These are phyloP conservation scores for Sclerotiophoma versabilis DNA, from an alignment of 2,329 filamentous ascomycete species.

Conservation along the genomic window DNA sequence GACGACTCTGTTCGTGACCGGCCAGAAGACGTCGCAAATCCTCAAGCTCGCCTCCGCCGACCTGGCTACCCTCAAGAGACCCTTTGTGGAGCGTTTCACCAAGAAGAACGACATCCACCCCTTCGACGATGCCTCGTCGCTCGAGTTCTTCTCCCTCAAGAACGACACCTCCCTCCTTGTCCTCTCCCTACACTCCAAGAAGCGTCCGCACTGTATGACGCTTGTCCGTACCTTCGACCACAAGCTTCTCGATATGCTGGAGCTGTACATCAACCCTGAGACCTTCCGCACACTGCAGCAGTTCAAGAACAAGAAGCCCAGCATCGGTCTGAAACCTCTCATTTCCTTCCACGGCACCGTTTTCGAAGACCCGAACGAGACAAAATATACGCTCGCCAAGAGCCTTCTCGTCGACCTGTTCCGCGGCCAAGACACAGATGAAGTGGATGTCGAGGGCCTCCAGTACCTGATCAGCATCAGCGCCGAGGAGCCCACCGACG, in stretches of 20 bases:
- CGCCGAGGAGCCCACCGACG: slow-evolving; percentile 65
- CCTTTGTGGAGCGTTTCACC: slow-evolving; percentile 86
- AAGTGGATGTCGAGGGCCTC: slow-evolving; percentile 92
- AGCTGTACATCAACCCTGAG: slow-evolving; percentile 81
- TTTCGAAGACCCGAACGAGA: slow-evolving; percentile 81
- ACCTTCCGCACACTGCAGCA: slow-evolving; percentile 73
- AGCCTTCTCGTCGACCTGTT: slow-evolving; percentile 90
- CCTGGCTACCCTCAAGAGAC: slow-evolving; percentile 82
- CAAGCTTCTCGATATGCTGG: slow-evolving; percentile 93
- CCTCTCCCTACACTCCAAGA: slow-evolving; percentile 88
- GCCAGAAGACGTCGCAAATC: slow-evolving; percentile 82
- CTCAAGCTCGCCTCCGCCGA: slow-evolving; percentile 85
- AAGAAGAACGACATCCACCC: slow-evolving; percentile 98
- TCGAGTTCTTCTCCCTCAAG: slow-evolving; percentile 96
- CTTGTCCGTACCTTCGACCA: slow-evolving; percentile 82
- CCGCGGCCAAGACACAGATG: slow-evolving; percentile 77
- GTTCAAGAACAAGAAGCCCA: slow-evolving; percentile 71
- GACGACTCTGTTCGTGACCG: slow-evolving; percentile 86
- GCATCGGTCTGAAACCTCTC: slow-evolving; percentile 86
- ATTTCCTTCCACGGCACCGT: slow-evolving; percentile 87
- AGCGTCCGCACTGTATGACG: slow-evolving; percentile 90
- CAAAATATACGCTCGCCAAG: slow-evolving; percentile 86
- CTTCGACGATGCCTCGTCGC: slow-evolving; percentile 85
- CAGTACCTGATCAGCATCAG: slow-evolving; percentile 87
- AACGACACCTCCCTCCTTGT: slow-evolving; percentile 89